phyloP scores from a whole-genome alignment of 1,284 basidiomycete species.

The Wallemia hederae region DNA sequence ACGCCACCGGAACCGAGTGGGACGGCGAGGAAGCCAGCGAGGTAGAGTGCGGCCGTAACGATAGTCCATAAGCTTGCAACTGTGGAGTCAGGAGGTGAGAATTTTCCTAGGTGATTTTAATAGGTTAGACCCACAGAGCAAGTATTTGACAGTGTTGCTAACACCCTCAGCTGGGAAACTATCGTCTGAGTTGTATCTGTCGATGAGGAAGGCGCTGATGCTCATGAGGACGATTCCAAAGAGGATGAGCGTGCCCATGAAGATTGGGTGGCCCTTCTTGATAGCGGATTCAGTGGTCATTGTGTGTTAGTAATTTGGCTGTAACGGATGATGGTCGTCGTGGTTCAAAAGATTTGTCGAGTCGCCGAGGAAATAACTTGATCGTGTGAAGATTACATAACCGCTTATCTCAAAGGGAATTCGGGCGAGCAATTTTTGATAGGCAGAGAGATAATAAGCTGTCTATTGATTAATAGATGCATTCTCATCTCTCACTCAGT shows the following conservation, averaged over 20 bases:
- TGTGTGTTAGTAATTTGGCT: not conserved
- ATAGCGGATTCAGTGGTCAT: constrained; percentile 8
- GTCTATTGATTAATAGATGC: no score
- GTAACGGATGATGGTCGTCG: not conserved
- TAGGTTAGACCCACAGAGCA: constrained; percentile 27
- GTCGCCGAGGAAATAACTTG: not conserved
- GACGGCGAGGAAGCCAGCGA: constrained; percentile 23
- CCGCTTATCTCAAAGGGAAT: no score
- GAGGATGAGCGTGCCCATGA: constrained; percentile 26
- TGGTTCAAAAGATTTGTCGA: no score
- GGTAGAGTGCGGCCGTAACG: constrained; percentile 24
- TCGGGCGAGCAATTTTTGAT: no score
- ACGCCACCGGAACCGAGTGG: constrained; percentile 18
- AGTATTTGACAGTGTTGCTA: constrained; percentile 30
- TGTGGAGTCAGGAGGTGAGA: not conserved
- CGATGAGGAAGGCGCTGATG: constrained; percentile 34
- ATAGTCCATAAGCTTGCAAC: constrained; percentile 28
- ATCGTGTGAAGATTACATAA: no score
- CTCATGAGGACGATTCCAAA: constrained; percentile 30
- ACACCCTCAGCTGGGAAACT: constrained; percentile 24
- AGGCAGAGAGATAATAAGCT: no score
- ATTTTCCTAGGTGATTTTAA: not conserved
- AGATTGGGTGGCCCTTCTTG: constrained; percentile 25
- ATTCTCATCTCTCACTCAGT: no score
- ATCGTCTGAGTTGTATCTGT: constrained; percentile 14